Evolutionary conservation across 192 early-diverging fungal genomes (phyloP), one percentile per base, ranked within the genome.

Genomic region (Coemansia sp.): DNA sequence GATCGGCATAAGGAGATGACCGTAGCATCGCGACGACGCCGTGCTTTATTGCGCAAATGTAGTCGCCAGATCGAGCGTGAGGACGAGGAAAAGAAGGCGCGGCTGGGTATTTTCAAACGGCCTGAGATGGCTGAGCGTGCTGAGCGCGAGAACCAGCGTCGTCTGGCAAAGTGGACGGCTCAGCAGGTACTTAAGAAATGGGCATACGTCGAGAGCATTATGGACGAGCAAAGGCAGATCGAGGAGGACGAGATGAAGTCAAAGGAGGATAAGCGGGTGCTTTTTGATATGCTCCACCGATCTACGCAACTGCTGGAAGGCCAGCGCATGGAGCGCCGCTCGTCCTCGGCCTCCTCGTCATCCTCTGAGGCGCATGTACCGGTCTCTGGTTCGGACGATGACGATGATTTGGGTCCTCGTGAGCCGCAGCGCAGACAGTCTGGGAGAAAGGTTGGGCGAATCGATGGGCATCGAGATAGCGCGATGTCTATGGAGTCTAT

Each of bases 241-340:
- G 70, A 91, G 11, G 47, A 89, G 34, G 83, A 88, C 39, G 88
- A 92, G 76, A 70, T 87, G 66, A 87, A 88, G 52, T 84, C 82
- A 10, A 68, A 87, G 44, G 80, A 89, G 58, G 89, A 89, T 1
- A 89, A 89, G 61, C 85, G 83, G n/a, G 88, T 88, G 66, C 64
- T 94, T 66, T 87, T 92, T 63, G 77, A 84, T 34, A 92, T 94
- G 69, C 67, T 94, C 34, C 89, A 93, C 60, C 90, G 91, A 20
- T 92, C 92, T 1, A 88, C 88, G 15, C 88, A 87, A 43, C 86
- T 92, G 61, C 63, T 94, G 15, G 89, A 78, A 13, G 90, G 86
- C 31, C 87, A 88, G 73, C 87, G 76, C 58, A 39, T 58, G 13
- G 57, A 24, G 13, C 31, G 46, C 24, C 38, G 49, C 43, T 31